Evolutionary conservation across 164 flowering plant species (phyloP), one percentile per base, ranked within the genome.

Genomic region (Chloranthus sessilifolius): DNA sequence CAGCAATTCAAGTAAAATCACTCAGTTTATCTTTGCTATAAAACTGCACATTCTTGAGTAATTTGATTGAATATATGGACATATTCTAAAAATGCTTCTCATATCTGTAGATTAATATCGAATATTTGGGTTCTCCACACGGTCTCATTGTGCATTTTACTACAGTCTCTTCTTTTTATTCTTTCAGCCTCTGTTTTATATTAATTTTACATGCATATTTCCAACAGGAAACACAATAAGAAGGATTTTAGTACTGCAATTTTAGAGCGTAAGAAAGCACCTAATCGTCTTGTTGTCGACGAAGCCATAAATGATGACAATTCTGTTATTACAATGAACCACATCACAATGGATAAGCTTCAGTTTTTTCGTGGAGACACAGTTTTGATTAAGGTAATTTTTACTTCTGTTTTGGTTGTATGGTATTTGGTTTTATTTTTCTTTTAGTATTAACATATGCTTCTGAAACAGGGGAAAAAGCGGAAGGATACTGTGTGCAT

Each of bases 221-320:
- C 43, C 25, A 22, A 51, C 69, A 71, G 75, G 35, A 67, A 71
- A 52, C 72, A 72, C 2, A 59, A 70, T 15, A 71, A 71, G 59
- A 64, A 56, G 53, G 72, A 71, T 58, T 67, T 58, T 19, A 71
- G 70, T 31, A 71, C 76, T 6, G 72, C 76, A 11, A 71, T 71
- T 25, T 43, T 71, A 49, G 72, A 71, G 23, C 61, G 70, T 5
- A 71, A 71, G 48, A 71, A 67, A 43, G 62, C 72, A 2, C 47
- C 72, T 0, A 71, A 71, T 38, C 48, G 76, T 9, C 67, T 71
- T 25, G 61, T 71, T 3, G 72, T 71, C 4, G 72, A 71, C 54
- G 76, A 71, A 49, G 75, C 75, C 0, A 25, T 50, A 24, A 67
- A 61, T 33, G 75, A 71, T 53, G 75, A 71, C 44, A 71, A 71